Evolutionary conservation across 495 filamentous ascomycete species (phyloP).

Genomic region (Penicillium argentinense): DNA sequence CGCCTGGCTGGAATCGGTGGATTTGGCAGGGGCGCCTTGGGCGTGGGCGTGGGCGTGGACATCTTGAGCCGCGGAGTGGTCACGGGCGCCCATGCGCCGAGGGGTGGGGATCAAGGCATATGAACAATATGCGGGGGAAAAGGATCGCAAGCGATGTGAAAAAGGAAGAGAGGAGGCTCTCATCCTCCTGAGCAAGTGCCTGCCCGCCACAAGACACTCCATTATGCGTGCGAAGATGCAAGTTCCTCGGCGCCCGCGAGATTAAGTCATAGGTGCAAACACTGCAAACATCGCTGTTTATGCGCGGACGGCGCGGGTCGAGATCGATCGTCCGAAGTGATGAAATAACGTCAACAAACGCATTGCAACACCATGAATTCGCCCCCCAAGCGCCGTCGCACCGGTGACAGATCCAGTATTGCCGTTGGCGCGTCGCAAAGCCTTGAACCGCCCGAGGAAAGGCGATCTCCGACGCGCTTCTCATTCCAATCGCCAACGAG

Average conservation of each 20-base stretch:
- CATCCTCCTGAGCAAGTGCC: constrained; percentile 19
- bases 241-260: constrained; percentile 7
- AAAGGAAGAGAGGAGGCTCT: not conserved
- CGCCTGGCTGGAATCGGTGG: constrained; percentile 25
- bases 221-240: constrained; percentile 25
- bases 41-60: constrained; percentile 9
- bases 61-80: constrained; percentile 4
- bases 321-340: constrained; percentile 6
- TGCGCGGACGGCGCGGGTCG: constrained; percentile 10
- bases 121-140: constrained; percentile 9
- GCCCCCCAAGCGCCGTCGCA: constrained; percentile 64
- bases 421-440: constrained; percentile 30
- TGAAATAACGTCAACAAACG: constrained; percentile 11
- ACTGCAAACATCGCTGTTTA: constrained; percentile 42
- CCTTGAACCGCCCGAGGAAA: constrained; percentile 23
- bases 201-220: constrained; percentile 27
- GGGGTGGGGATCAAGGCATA: constrained; percentile 20
- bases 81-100: constrained; percentile 25
- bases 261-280: constrained; percentile 46
- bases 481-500: constrained; percentile 68
- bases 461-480: constrained; percentile 37
- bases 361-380: too few species aligned
- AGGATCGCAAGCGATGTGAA: not conserved
- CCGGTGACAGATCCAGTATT: constrained; percentile 45
- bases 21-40: constrained; percentile 13